Evolutionary conservation across 768 basidiomycete genomes (phyloP), one percentile per base, ranked within the genome.

Genomic region (Termitomyces sp.): DNA sequence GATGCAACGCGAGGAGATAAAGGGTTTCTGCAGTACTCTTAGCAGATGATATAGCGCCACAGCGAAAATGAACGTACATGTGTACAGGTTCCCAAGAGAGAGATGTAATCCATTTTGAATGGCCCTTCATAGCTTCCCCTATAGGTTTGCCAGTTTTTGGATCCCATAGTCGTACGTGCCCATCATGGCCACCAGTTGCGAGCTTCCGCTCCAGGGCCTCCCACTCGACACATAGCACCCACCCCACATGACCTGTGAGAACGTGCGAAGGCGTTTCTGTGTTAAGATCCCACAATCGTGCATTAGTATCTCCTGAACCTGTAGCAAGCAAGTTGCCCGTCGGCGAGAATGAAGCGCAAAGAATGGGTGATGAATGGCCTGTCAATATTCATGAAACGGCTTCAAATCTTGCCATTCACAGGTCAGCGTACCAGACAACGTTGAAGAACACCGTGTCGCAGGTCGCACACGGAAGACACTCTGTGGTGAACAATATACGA

Each of bases 191-290:
- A 1, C 97, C 97, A 3, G 91, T 93, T 0, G 95, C 96, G 14
- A 98, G 72, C 62, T 85, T 87, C 43, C 93, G 75, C 66, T 98
- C 95, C 77, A 90, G 80, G 0, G 90, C 90, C 64, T 98, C 94
- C 95, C 96, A 99, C 65, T 98, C 97, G 5, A 94, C 90, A 62
- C 93, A 98, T 2, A 98, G 78, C 1, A 99, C 93, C 96, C 95
- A 98, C 0, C 94, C 95, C 61, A 85, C 84, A 65, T 99, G 97
- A 0, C 97, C 97, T 0, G 80, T 71, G 17, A 98, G 77, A 14
- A 85, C 87, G 66, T 91, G 88, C 40, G 90, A 91, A 1, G 97
- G 96, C 6, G 84, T 88, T 69, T 98, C 97, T 0, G 90, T 96
- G 64, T 88, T 81, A 47, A 98, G 80, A 69, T 98, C 88, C 97